phyloP scores from a whole-genome alignment of 2,329 filamentous ascomycete species.

The Colletotrichum liaoningense region DNA sequence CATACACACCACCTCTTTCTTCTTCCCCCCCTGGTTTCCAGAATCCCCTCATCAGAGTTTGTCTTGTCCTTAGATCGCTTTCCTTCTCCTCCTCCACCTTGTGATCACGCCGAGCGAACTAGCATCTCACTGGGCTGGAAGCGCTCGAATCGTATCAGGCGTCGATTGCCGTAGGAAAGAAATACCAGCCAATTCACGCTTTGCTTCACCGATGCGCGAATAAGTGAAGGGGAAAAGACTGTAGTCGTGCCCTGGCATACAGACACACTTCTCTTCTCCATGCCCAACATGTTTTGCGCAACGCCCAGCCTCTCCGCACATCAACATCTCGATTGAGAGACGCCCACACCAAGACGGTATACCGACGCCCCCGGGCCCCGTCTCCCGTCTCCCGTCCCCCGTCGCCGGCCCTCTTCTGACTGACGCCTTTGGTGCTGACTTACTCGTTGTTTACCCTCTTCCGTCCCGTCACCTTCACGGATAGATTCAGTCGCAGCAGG shows the following conservation, averaged over 20 bases:
- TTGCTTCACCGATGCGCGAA: not conserved
- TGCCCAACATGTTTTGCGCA: not conserved
- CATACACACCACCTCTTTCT: not conserved
- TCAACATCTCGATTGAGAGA: not conserved
- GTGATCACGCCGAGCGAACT: not conserved
- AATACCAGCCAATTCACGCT: not conserved
- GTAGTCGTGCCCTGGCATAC: not conserved
- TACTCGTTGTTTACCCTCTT: not conserved
- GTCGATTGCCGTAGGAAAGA: not conserved
- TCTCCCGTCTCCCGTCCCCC: not conserved
- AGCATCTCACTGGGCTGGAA: not conserved
- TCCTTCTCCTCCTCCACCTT: not conserved
- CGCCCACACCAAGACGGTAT: not conserved
- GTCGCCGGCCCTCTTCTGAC: not conserved
- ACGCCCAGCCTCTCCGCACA: not conserved
- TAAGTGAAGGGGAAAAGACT: not conserved
- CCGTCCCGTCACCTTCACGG: not conserved
- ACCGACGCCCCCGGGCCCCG: not conserved
- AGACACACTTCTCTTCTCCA: not conserved
- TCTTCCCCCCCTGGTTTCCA: not conserved
- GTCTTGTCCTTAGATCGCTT: not conserved
- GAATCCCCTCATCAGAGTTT: not conserved
- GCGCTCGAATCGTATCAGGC: not conserved
- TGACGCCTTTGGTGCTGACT: not conserved
- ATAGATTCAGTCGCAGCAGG: not conserved